phyloP scores from a whole-genome alignment of 148 eudicot genomes.

The Selenicereus undatus region DNA sequence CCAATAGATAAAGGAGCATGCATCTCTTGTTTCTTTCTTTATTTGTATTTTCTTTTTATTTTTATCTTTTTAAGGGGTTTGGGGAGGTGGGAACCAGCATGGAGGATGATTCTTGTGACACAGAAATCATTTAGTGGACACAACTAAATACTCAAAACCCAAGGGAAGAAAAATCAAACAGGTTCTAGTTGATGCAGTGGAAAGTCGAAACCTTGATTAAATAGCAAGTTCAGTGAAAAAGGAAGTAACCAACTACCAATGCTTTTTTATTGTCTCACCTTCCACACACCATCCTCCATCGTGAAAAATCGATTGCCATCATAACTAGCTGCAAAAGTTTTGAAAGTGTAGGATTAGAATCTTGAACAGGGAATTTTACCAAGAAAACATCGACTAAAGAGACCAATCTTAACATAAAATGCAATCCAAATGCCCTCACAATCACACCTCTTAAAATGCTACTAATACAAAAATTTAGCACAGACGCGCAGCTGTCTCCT shows the following conservation, averaged over 20 bases:
- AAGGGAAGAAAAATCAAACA: neutral
- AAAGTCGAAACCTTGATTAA: neutral
- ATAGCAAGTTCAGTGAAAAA: constrained; percentile 6
- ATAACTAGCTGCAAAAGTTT: constrained; percentile 59
- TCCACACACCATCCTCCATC: constrained; percentile 67
- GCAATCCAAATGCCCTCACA: constrained; percentile 2
- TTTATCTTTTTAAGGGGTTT: neutral
- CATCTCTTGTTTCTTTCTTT: neutral
- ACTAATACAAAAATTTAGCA: neutral
- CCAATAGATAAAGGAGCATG: neutral
- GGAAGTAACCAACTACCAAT: constrained; percentile 8
- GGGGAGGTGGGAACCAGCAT: neutral
- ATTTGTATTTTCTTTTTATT: neutral
- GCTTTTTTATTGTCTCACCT: constrained; percentile 47
- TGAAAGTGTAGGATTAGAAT: constrained; percentile 24
- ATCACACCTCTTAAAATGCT: neutral
- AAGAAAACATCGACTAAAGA: neutral
- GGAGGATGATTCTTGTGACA: neutral
- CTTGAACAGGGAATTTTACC: constrained; percentile 8
- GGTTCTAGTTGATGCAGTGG: neutral
- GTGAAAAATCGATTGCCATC: constrained; percentile 87
- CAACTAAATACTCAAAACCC: neutral
- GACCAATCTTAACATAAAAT: neutral
- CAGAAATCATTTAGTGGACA: neutral
- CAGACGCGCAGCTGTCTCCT: neutral